Evolutionary conservation across 768 basidiomycete species (phyloP).

Genomic region (Auriscalpium vulgare): DNA sequence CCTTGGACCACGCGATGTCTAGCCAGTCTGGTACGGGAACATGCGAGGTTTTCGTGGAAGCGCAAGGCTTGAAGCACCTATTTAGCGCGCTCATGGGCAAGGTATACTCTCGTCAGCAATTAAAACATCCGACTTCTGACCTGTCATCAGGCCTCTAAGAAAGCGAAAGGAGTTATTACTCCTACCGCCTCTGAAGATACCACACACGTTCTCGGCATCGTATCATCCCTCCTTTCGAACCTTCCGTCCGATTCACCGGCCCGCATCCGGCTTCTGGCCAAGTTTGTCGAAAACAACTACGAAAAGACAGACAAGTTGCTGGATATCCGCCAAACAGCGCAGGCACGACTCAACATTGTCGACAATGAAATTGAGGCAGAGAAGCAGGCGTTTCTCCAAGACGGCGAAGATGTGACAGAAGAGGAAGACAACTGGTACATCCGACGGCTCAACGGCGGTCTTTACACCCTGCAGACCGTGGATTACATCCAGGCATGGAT

Average conservation of each 20-base stretch:
- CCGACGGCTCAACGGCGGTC: conserved; percentile 77
- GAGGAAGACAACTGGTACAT: conserved; percentile 78
- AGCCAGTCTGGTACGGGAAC: conserved; percentile 56
- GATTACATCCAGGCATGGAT: conserved; percentile 96
- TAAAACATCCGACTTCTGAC: not conserved
- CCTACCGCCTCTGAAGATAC: conserved; percentile 69
- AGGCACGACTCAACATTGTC: conserved; percentile 46
- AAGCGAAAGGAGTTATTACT: conserved; percentile 43
- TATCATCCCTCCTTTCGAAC: conserved; percentile 82
- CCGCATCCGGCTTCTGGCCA: conserved; percentile 76
- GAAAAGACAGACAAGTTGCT: conserved; percentile 92
- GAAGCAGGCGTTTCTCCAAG: conserved; percentile 51
- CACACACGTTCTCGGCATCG: conserved; percentile 81
- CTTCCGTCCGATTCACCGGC: conserved; percentile 77
- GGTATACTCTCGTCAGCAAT: conserved; percentile 32
- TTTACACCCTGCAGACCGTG: conserved; percentile 83
- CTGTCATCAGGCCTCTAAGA: conserved; percentile 37
- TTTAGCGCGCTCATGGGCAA: conserved; percentile 95
- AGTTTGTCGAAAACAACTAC: conserved; percentile 90
- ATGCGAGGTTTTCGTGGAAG: conserved; percentile 85
- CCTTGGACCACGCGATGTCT: conserved; percentile 85
- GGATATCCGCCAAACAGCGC: conserved; percentile 73
- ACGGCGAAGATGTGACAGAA: conserved; percentile 46
- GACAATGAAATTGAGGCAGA: conserved; percentile 66
- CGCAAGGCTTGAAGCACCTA: conserved; percentile 78